These are phyloP conservation scores for Pseudopyricularia javanii DNA, from an alignment of 2,329 filamentous ascomycete species.

Conservation along the genomic window DNA sequence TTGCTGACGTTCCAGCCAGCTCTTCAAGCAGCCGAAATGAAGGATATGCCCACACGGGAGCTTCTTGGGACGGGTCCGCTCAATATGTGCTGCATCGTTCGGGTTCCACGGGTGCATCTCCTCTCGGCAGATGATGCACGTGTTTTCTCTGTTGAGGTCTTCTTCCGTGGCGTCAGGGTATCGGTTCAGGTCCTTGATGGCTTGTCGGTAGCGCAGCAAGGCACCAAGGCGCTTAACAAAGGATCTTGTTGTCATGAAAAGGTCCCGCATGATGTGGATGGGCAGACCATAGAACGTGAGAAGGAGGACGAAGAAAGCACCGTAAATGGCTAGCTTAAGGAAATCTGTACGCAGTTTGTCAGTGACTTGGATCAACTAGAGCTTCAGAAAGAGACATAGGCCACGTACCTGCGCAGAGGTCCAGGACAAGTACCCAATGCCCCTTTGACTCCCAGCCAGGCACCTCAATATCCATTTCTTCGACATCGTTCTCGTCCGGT, in stretches of 20 bases:
- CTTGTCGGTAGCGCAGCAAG: constrained; percentile 79
- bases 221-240: constrained; percentile 85
- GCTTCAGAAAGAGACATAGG: neutral
- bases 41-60: constrained; percentile 92
- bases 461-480: constrained; percentile 90
- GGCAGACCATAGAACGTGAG: constrained; percentile 90
- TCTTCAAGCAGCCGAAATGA: constrained; percentile 87
- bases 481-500: constrained; percentile 56
- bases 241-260: constrained; percentile 86
- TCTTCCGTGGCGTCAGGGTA: constrained; percentile 86
- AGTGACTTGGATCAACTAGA: too few species aligned
- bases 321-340: constrained; percentile 78
- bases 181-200: constrained; percentile 85
- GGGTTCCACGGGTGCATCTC: constrained; percentile 77
- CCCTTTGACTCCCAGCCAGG: constrained; percentile 95
- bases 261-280: constrained; percentile 90
- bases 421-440: constrained; percentile 79
- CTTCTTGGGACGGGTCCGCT: constrained; percentile 84
- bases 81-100: constrained; percentile 55
- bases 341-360: constrained; percentile 49
- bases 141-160: constrained; percentile 75
- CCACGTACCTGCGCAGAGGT: constrained; percentile 64
- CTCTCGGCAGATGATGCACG: constrained; percentile 95
- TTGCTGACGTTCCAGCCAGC: constrained; percentile 95
- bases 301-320: constrained; percentile 86